A percentile compares a stretch with the other conserved stretches of the same genome.
Conservation (phyloP, 176 grass and related monocot species). For the Alloteropsis semialata region DNA sequence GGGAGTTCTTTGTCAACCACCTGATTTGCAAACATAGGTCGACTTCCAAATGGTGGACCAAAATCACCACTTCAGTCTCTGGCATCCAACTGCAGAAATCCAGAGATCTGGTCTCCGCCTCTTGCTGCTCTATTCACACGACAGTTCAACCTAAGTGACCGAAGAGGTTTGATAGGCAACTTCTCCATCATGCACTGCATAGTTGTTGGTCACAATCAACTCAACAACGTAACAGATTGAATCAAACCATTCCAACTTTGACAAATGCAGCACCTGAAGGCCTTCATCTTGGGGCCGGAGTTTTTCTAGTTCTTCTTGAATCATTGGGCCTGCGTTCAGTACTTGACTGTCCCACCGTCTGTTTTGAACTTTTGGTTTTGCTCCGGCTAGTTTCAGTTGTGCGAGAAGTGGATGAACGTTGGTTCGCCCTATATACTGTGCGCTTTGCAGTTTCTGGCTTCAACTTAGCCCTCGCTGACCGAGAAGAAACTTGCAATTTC, state of each 20-base stretch:
- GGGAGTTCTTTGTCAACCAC: slow-evolving; percentile 24
- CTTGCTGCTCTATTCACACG: neutral
- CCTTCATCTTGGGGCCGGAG: slow-evolving; percentile 10
- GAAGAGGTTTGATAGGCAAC: neutral
- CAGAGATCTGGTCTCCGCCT: neutral
- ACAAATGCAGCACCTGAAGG: neutral
- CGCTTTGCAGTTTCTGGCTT: slow-evolving; percentile 33
- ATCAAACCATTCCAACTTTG: neutral
- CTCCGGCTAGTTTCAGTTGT: slow-evolving; percentile 25
- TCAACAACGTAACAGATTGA: neutral
- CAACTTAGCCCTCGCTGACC: slow-evolving; percentile 23
- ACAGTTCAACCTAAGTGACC: neutral
- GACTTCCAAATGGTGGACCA: neutral
- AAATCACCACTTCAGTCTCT: slow-evolving; percentile 4
- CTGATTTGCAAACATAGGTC: neutral
- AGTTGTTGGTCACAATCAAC: neutral
- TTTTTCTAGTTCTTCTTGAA: slow-evolving; percentile 52
- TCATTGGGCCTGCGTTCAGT: slow-evolving; percentile 30
- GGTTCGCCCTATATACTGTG: slow-evolving; percentile 27
- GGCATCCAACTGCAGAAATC: slow-evolving; percentile 4
- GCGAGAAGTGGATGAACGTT: neutral
- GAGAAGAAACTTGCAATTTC: slow-evolving; percentile 20
- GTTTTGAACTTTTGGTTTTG: slow-evolving; percentile 33
- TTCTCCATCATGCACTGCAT: neutral
- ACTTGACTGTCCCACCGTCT: slow-evolving; percentile 13